Evolutionary conservation across 1,284 basidiomycete species (phyloP).

Genomic region (Trichosporon sp.): DNA sequence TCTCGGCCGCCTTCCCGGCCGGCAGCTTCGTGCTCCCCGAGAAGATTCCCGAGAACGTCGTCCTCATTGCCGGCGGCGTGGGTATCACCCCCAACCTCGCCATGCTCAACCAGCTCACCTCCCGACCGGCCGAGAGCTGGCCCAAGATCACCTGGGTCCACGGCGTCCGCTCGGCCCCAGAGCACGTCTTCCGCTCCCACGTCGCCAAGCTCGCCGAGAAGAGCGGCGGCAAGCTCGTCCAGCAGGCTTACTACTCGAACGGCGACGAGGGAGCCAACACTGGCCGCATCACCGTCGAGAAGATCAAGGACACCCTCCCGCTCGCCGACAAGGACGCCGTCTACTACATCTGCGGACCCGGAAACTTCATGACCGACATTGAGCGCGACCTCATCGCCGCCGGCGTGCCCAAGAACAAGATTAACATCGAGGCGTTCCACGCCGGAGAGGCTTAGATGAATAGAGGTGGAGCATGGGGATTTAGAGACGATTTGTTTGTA

Average conservation of each 20-base stretch:
- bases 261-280: not conserved
- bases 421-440: slow-evolving; percentile 32
- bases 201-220: slow-evolving; percentile 14
- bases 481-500: not conserved
- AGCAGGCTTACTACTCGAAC: slow-evolving; percentile 22
- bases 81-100: slow-evolving; percentile 36
- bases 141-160: slow-evolving; percentile 24
- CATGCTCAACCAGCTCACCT: slow-evolving; percentile 30
- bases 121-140: not conserved
- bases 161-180: slow-evolving; percentile 8
- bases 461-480: too few species aligned
- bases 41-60: slow-evolving; percentile 23
- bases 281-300: slow-evolving; percentile 19
- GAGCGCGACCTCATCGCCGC: slow-evolving; percentile 15
- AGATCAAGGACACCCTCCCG: slow-evolving; percentile 20
- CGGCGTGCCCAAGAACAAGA: slow-evolving; percentile 23
- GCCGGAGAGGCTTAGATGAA: slow-evolving; percentile 20
- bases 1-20: slow-evolving; percentile 30
- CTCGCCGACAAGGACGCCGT: slow-evolving; percentile 21
- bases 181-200: slow-evolving; percentile 20
- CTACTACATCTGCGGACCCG: slow-evolving; percentile 37
- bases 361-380: slow-evolving; percentile 27
- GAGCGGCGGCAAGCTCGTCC: slow-evolving; percentile 20
- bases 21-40: slow-evolving; percentile 33
- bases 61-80: slow-evolving; percentile 37